Evolutionary conservation across 1,139 yeast genomes (phyloP), one percentile per base, ranked within the genome.

Genomic region (Blastobotrys malaysiensis): DNA sequence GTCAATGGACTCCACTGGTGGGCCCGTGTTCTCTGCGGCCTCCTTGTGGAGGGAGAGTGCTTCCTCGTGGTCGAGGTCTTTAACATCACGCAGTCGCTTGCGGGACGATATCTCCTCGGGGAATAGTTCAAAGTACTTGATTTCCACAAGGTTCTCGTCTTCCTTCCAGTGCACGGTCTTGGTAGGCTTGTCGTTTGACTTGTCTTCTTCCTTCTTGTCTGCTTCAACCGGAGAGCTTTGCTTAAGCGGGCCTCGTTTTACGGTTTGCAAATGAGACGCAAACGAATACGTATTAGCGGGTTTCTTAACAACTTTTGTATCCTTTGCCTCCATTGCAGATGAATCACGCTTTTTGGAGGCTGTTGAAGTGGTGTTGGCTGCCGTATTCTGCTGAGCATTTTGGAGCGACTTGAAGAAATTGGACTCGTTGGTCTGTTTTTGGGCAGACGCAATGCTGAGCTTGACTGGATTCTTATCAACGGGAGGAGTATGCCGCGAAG

Each of bases 121-220:
- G 66, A 53, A 77, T 61, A 59, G 77, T 68, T 69, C 82, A 77
- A 59, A 80, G 57, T 63, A 60, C 47, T 67, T 75, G 64, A 70
- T 77, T 66, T 62, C 69, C 60, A 67, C 81, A 68, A 68, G 73
- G 18, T 67, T 68, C 9, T 52, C 50, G 9, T 58, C 60, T 43
- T 71, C 75, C 7, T 62, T 54, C 75, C 76, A 73, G 20, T 59
- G 63, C 2, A 73, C 77, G 2, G 65, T 51, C 58, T 72, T 73
- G 50, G 54, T 57, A 53, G 60, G 59, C 51, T 64, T 64, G 21
- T 62, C 61, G 51, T 57, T 57, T 27, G 54, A 11, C 43, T 51
- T 50, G 9, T 39, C 24, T 22, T 13, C 53, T 7, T 43, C n/a
- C 14, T 2, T 20, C 11, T 9, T 18, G 9, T 13, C n/a, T 18